Base-by-base conservation (phyloP, 129 eudicot species). In the Helichrysum umbraculigerum region DNA sequence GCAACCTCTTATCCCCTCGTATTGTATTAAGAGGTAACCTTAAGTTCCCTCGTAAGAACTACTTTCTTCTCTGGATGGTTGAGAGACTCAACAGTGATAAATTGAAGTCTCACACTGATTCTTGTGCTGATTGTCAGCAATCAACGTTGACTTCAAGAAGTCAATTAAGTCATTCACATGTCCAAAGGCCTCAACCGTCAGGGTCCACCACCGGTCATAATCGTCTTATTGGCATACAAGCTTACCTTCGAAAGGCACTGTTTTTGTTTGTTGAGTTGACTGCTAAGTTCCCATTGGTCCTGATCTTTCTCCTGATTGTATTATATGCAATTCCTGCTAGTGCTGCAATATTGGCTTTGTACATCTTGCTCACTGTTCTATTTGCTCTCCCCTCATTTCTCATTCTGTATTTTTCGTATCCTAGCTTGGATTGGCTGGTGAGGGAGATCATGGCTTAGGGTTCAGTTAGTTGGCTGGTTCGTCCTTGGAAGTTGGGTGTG, bases 401-500 rank as follows among this genome's bases (percentile, higher is more conserved):
- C 44, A 76, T 90, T 76, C 81, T 90, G 78, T 86, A 86, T 86
- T 86, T 90, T 72, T 83, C 89, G 19, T 90, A 86, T 79, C 93
- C 93, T 56, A 84, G 88, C 81, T 76, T 90, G 89, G 93, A 90
- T 86, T 90, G 96, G 96, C 80, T 90, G 65, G 79, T 84, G 47
- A 86, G 87, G 81, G 93, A 90, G 81, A 90, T 90, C 71, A 58
- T 80, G 70, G 67, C 85, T 54, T 90, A 86, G 87, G 81, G 70
- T 76, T 66, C 51, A 47, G 63, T 57, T 57, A 29, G 0, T 14
- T 22, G 12, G 6, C 25, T 69, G 9, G 16, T 20, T 20, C 5
- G 14, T 19, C 20, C 62, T 5, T 57, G 4, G 17, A 42, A 7
- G 30, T 62, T 74, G 35, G 21, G 14, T 3, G 5, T 41, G 33